Base-by-base conservation (phyloP, 2,329 filamentous ascomycete species). In the Fusarium goolgardi region DNA sequence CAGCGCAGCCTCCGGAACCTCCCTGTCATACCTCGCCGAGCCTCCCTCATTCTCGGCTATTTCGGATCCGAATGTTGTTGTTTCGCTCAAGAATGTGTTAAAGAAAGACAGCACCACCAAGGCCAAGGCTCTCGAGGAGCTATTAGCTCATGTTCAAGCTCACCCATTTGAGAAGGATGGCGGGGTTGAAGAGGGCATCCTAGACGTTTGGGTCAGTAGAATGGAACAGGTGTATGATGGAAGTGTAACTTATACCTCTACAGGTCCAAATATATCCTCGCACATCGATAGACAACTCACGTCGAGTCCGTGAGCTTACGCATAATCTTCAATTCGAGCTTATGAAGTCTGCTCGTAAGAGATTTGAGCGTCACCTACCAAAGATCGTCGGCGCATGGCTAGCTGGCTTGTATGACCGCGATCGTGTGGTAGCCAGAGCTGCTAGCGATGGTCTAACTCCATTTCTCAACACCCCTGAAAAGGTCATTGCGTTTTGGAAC, bases 61-160 rank as follows among this genome's bases (percentile, higher is more conserved):
- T 62, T 91, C 89, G 44, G 90, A 97, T 72, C 86, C 94, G 10
- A 91, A 96, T 74, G 84, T 95, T 37, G 88, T 95, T 37, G 94
- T 98, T 16, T 88, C 90, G n/a, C 93, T 97, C 81, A 97, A 97
- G 79, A 97, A 96, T 72, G 81, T 97, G 5, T 85, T 90, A 51
- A 99, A 98, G 81, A 97, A 96, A 80, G 95, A 97, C 81, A 91
- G 90, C 74, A 97, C 89, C 13, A 99, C 96, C 37, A 97, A 97
- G 77, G 86, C 91, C 10, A 97, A 95, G 78, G 95, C 93, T 0
- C 82, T 99, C 29, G 94, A 98, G 72, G 95, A 98, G 53, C 80
- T 99, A 21, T 84, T 93, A 47, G 78, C 85, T 34, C 86, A 91
- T 75, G 82, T 92, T 39, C 83, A 85, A 68, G 78, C 80, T 15